Conservation (phyloP, 306 rosid genomes). For the Acmispon strigosus region DNA sequence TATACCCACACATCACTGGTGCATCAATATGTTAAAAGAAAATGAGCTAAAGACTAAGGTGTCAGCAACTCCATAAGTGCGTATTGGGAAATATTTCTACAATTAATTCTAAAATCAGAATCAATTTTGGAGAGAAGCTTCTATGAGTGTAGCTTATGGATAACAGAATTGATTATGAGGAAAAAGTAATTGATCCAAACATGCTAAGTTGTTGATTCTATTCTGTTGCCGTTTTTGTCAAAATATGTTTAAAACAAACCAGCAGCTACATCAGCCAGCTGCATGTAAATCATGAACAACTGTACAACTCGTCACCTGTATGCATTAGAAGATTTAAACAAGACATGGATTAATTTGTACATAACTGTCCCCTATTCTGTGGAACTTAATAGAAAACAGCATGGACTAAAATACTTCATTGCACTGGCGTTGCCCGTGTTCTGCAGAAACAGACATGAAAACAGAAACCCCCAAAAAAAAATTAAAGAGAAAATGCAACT, state of each 20-base stretch:
- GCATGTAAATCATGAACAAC: conserved; percentile 13
- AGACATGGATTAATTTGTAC: conserved; percentile 6
- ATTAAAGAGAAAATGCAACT: not conserved
- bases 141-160: no score
- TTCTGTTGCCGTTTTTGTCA: conserved; percentile 11
- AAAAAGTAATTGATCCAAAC: no score
- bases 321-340: conserved; percentile 10
- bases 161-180: no score
- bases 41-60: not conserved
- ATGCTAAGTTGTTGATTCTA: conserved; percentile 6
- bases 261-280: conserved; percentile 13
- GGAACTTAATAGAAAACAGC: not conserved
- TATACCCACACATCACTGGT: no score
- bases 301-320: conserved; percentile 29
- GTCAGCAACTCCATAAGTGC: not conserved
- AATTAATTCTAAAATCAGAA: no score
- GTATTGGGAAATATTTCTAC: no score
- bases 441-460: not conserved
- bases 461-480: not conserved
- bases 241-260: conserved; percentile 4
- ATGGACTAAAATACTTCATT: not conserved
- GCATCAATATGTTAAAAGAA: no score
- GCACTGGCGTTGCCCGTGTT: conserved; percentile 7
- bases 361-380: not conserved
- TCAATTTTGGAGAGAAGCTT: no score